Base-by-base conservation (phyloP, 1,139 yeast species). In the Pichia terricola region DNA sequence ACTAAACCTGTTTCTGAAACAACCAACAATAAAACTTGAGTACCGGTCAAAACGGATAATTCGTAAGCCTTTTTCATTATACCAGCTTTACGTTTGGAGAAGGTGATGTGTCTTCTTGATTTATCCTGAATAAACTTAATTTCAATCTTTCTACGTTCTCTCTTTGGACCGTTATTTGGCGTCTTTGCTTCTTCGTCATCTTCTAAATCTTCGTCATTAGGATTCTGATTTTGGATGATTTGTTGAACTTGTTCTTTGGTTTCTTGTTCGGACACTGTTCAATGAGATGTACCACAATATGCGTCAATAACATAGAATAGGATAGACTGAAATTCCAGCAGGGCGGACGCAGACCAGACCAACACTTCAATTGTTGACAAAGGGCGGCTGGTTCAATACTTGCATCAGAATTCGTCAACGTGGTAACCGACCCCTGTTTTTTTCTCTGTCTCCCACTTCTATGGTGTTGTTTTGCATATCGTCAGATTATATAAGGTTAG, bases 1-100 rank as follows among this genome's bases (percentile, higher is more conserved):
- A 91, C 98, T 52, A 91, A 78, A 6, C 98, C 98, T 26, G 98
- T 91, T 66, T 91, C 98, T 43, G 95, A 83, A 37, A 91, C 97
- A 48, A 94, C 98, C 56, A 91, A 75, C 49, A 91, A 70, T 53
- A 91, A 73, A 34, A 91, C 97, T 66, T 91, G 98, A 37, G 97
- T 91, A 42, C 98, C 98, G 8, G 98, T 91, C 56, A 91, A 74
- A 42, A 94, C 97, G 28, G 94, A 82, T 54, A 91, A 74, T 64
- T 91, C 98, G 67, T 91, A 91, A 22, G 98, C 98, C 70, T 83
- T 91, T 69, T 91, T 91, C 98, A 91, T 91, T 59, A 91, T 91
- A 53, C 98, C 98, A 38, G 96, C 97, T 67, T 91, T 89, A 66
- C 98, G 84, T 70, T 91, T 91, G 44, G 96, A 86, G 59, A 91